Percentiles rank a stretch among this genome's conserved stretches.
Conservation (phyloP, 148 eudicot genomes). For the Camellia granthamiana region DNA sequence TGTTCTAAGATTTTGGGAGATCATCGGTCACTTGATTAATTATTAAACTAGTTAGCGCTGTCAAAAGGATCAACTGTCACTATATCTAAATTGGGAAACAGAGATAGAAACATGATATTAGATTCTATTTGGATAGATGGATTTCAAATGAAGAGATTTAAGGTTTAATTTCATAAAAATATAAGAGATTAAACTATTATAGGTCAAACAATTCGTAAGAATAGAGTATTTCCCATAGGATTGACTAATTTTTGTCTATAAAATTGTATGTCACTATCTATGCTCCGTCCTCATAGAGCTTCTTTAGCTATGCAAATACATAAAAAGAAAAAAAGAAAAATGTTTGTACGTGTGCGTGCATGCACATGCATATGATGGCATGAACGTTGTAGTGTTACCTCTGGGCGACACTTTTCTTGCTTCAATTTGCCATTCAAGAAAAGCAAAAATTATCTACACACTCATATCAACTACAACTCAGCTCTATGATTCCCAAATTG, state of each 20-base stretch:
- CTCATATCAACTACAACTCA: background rate
- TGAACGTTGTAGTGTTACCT: background rate
- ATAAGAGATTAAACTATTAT: no score
- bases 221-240: background rate
- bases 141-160: no score
- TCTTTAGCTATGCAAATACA: slow-evolving; percentile 2
- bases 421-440: background rate
- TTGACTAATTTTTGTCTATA: background rate
- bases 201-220: background rate
- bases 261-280: background rate
- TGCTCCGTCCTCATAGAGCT: background rate
- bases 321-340: background rate
- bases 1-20: no score
- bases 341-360: background rate
- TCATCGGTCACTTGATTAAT: no score
- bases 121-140: no score
- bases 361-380: background rate
- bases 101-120: no score
- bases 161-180: no score
- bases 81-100: no score
- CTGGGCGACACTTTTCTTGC: background rate
- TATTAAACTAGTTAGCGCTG: no score
- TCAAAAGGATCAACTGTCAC: no score
- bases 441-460: background rate
- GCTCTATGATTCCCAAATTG: background rate